These are phyloP conservation scores for Nannochloropsis salina DNA, from an alignment of 108 stramenopile species.

Conservation along the genomic window DNA sequence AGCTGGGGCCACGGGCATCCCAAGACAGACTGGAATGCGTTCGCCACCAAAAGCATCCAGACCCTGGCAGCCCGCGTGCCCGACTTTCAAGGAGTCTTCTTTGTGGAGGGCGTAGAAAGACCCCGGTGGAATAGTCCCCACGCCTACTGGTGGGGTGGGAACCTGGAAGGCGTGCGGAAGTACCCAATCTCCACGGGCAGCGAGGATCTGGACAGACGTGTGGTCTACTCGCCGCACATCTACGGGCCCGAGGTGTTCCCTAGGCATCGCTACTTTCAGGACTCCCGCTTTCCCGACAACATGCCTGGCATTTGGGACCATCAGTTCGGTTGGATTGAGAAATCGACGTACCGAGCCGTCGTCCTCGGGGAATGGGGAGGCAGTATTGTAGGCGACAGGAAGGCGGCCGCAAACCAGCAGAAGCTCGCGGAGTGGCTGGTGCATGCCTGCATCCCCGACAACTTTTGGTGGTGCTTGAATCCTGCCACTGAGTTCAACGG, in stretches of 20 bases:
- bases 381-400: neutral
- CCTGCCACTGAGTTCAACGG: slow-evolving; percentile 1
- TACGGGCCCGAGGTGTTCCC: neutral
- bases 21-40: slow-evolving; percentile 6
- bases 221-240: neutral
- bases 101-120: neutral
- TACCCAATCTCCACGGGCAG: neutral
- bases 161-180: neutral
- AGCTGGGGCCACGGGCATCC: neutral
- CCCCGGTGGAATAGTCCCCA: neutral
- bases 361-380: neutral
- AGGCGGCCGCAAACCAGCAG: slow-evolving; percentile 1
- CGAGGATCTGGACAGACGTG: neutral
- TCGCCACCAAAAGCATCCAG: neutral
- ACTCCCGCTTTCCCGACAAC: slow-evolving; percentile 12
- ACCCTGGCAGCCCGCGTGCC: neutral
- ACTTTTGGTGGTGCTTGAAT: slow-evolving; percentile 14
- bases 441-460: neutral
- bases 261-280: neutral
- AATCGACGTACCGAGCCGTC: neutral
- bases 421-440: neutral
- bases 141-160: slow-evolving; percentile 8
- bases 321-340: slow-evolving; percentile 9
- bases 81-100: neutral
- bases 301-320: neutral